Percentiles rank a stretch among this genome's conserved stretches.
Evolutionary conservation across 2,329 filamentous ascomycete genomes (phyloP).

Genomic region (Pleochaeta shiraiana): DNA sequence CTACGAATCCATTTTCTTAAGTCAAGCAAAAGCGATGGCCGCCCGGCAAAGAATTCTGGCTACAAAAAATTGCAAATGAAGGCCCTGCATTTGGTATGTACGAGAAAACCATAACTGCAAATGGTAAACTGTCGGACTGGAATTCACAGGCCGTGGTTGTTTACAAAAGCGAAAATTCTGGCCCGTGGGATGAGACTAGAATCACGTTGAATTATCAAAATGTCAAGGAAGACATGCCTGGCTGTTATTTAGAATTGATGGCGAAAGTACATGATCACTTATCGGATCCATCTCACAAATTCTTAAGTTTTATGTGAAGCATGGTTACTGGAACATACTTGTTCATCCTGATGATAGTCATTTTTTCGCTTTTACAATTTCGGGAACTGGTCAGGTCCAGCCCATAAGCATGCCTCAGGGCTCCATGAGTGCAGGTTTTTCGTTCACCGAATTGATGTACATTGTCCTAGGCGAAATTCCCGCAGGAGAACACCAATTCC

Average conservation of each 20-base stretch:
- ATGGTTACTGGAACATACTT: background rate
- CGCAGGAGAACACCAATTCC: background rate
- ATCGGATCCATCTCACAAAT: too few relatives aligned
- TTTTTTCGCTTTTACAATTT: background rate
- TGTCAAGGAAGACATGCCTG: slow-evolving; percentile 3
- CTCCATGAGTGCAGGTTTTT: background rate
- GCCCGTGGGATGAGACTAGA: background rate
- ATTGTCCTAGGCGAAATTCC: background rate
- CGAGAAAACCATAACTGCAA: too few relatives aligned
- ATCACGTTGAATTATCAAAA: slow-evolving; percentile 4
- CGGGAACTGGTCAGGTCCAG: slow-evolving; percentile 3
- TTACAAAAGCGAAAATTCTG: background rate
- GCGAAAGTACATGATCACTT: too few relatives aligned
- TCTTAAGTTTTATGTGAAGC: too few relatives aligned
- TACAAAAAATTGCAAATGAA: too few relatives aligned
- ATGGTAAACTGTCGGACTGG: background rate
- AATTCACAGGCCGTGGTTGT: background rate
- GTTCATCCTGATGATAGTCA: background rate
- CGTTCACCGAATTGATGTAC: slow-evolving; percentile 1
- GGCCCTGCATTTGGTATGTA: too few relatives aligned
- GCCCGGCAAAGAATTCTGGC: too few relatives aligned
- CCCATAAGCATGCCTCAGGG: slow-evolving; percentile 2
- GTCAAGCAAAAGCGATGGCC: too few relatives aligned
- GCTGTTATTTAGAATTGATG: slow-evolving; percentile 3
- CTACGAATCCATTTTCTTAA: too few relatives aligned